Base-by-base conservation (phyloP, 257 asterid genomes). In the Sherardia arvensis region DNA sequence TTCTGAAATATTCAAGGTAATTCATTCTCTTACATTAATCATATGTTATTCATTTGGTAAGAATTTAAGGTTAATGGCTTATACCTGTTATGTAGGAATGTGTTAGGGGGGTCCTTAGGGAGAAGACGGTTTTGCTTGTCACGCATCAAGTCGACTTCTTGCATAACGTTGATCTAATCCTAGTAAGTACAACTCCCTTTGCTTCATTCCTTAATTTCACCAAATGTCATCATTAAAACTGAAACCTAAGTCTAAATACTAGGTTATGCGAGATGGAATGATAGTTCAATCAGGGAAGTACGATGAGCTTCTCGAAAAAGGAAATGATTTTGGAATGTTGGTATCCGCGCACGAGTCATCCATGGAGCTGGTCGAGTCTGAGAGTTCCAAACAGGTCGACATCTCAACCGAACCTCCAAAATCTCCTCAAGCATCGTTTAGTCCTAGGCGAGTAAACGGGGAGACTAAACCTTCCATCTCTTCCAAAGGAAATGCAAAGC, bases 111-210 rank as follows among this genome's bases (percentile, higher is more conserved):
- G 78, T 78, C 59, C 96, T 93, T 18, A 78, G 78, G 69, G 83
- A 67, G 78, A 93, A 93, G 81, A 93, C 99, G 14, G 64, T 86
- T 30, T 57, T 93, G 38, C 94, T 93, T 22, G 99, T 93, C 17
- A 93, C 99, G 0, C 99, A 93, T 82, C 99, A 93, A 93, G 96
- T 93, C 11, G 99, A 93, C 78, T 93, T 93, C 92, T 79, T 93
- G 83, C 97, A 85, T 65, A 93, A 93, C 30, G 94, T 87, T 62
- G 99, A 93, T 76, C 86, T 74, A 61, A 93, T 93, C 72, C 73
- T 93, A 4, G 99, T 93, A 80, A 17, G 95, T 71, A 7, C 6
- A 21, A 58, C 70, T 23, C 54, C 20, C 6, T 25, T 22, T 30
- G 36, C 61, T 11, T 62, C 69, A 0, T 21, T 23, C 53, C 65